Conservation (phyloP, 331 rosid genomes). For the Phaseolus coccineus region DNA sequence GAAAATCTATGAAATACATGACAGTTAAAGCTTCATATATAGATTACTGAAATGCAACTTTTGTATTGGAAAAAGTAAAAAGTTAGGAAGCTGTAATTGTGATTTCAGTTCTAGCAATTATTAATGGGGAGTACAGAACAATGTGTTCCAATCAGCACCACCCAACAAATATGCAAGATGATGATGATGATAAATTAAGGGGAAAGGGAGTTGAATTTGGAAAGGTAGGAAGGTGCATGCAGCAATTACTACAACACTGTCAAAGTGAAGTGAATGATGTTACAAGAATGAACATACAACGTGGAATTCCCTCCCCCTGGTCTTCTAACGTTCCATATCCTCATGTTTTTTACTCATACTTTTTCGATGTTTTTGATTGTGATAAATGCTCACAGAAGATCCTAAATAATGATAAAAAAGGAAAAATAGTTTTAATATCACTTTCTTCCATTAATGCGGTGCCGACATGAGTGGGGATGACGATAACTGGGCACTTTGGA, state of each 20-base stretch:
- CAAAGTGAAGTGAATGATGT: conserved; percentile 2
- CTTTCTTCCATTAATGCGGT: background rate
- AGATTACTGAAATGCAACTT: no score
- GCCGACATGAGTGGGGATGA: background rate
- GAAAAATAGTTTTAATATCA: background rate
- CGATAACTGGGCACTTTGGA: background rate
- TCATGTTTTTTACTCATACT: background rate
- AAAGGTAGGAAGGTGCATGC: background rate
- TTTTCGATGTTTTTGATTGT: background rate
- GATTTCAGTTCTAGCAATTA: no score
- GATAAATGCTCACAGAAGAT: background rate
- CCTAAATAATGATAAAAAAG: no score
- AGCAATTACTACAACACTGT: background rate
- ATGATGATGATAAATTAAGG: background rate
- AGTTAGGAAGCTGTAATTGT: no score
- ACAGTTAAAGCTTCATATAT: no score
- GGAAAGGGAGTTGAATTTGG: conserved; percentile 1
- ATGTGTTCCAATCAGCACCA: background rate
- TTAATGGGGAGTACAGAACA: background rate
- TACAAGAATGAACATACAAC: background rate
- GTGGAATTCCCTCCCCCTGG: background rate
- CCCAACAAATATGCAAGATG: background rate
- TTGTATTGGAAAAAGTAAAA: no score
- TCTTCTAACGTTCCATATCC: background rate
- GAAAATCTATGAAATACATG: no score